Percentiles rank a stretch among this genome's conserved stretches.
phyloP scores from a whole-genome alignment of 805 yeast species.

The Metschnikowia henanensis region DNA sequence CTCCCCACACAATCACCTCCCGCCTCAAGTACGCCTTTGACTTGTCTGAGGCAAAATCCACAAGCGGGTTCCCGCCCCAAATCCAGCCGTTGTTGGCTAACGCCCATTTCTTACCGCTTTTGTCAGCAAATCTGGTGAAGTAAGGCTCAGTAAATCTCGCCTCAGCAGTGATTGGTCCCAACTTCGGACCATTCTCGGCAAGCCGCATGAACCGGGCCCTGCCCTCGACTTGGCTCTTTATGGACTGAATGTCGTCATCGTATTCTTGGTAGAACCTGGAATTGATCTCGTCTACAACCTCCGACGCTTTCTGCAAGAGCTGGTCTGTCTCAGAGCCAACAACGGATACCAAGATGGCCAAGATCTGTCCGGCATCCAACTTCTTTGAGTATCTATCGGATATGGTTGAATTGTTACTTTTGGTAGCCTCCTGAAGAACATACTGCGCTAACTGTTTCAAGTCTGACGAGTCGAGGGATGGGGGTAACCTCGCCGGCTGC shows the following conservation, averaged over 20 bases:
- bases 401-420: conserved; percentile 43
- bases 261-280: conserved; percentile 67
- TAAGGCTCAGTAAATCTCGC: conserved; percentile 81
- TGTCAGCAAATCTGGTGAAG: conserved; percentile 67
- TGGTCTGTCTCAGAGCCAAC: conserved; percentile 21
- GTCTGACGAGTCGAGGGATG: conserved; percentile 36
- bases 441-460: conserved; percentile 48
- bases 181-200: conserved; percentile 77
- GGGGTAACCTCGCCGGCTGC: conserved; percentile 44
- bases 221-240: conserved; percentile 68
- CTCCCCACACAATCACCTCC: conserved; percentile 97
- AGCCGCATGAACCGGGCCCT: conserved; percentile 76
- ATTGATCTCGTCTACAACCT: conserved; percentile 76
- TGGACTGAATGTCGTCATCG: conserved; percentile 69
- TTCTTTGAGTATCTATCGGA: conserved; percentile 53
- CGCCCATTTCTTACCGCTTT: conserved; percentile 59
- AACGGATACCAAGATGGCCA: conserved; percentile 46
- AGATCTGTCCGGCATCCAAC: conserved; percentile 51
- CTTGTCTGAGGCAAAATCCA: conserved; percentile 83
- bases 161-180: conserved; percentile 57
- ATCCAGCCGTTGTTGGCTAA: conserved; percentile 98
- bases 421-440: conserved; percentile 43
- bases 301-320: conserved; percentile 38
- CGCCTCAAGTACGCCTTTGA: conserved; percentile 84
- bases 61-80: conserved; percentile 94